phyloP scores from a whole-genome alignment of 192 early-diverging fungal genomes.

The Umbelopsis isabellina region DNA sequence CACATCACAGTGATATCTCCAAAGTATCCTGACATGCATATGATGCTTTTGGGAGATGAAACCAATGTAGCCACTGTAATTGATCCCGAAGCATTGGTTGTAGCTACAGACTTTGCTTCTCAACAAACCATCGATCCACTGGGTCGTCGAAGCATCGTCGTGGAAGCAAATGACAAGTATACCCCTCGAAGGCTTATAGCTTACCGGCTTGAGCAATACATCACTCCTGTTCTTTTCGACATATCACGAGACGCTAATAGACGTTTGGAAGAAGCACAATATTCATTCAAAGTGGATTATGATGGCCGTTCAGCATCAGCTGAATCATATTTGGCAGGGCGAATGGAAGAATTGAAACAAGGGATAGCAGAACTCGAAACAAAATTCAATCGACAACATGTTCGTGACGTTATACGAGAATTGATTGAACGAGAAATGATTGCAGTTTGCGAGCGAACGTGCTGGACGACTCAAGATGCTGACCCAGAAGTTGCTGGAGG shows the following conservation, averaged over 20 bases:
- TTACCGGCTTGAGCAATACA: conserved; percentile 1
- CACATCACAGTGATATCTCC: not conserved
- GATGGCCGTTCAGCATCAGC: conserved; percentile 90
- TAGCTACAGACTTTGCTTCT: conserved; percentile 5
- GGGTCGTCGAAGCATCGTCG: conserved; percentile 3
- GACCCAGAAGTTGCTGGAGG: conserved; percentile 78
- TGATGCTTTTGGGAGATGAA: not conserved
- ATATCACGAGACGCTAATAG: conserved; percentile 12
- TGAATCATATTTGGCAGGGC: conserved; percentile 90
- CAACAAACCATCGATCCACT: conserved; percentile 19
- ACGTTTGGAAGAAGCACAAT: conserved; percentile 82
- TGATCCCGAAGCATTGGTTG: conserved; percentile 6
- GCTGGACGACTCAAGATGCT: conserved; percentile 79
- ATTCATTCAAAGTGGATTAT: conserved; percentile 97
- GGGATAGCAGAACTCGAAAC: conserved; percentile 87
- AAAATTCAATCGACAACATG: conserved; percentile 88
- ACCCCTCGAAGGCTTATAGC: conserved; percentile 12
- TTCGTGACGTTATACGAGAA: conserved; percentile 78
- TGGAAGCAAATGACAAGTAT: conserved; percentile 4
- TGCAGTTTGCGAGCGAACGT: conserved; percentile 83
- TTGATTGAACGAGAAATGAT: conserved; percentile 86
- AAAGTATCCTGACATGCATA: conserved; percentile 4
- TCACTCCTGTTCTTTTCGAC: conserved; percentile 2
- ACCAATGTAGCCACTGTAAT: not conserved
- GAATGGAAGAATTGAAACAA: conserved; percentile 87